Evolutionary conservation across 495 filamentous ascomycete genomes (phyloP).

Genomic region (Platismatia glauca): DNA sequence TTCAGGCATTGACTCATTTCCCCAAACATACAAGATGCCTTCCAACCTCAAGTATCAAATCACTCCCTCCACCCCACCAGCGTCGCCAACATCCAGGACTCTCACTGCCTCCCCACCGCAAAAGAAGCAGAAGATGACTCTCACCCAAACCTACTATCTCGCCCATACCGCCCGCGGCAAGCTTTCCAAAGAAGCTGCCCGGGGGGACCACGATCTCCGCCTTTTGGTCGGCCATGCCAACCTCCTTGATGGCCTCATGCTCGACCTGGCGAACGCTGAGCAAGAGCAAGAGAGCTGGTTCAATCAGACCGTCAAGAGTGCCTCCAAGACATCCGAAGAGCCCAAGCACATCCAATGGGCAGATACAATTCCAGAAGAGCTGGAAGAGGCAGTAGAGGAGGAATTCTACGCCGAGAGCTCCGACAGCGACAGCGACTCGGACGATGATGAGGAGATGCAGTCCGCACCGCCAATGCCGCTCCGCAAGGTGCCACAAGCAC

Average conservation of each 20-base stretch:
- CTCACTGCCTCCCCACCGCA: conserved; percentile 29
- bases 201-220: conserved; percentile 85
- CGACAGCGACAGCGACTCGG: conserved; percentile 47
- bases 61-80: conserved; percentile 10
- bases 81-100: conserved; percentile 12
- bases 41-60: conserved; percentile 22
- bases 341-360: conserved; percentile 81
- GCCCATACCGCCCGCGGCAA: conserved; percentile 92
- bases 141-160: conserved; percentile 96
- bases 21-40: conserved; percentile 21
- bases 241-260: conserved; percentile 91
- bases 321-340: conserved; percentile 42
- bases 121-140: conserved; percentile 78
- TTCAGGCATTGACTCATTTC: background rate
- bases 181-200: conserved; percentile 84
- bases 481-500: conserved; percentile 19
- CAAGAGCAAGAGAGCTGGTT: conserved; percentile 96
- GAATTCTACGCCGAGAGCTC: conserved; percentile 62
- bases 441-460: conserved; percentile 53
- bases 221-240: conserved; percentile 95
- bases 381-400: conserved; percentile 48
- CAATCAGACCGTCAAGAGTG: conserved; percentile 83
- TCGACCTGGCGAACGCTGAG: conserved; percentile 90
- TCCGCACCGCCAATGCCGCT: conserved; percentile 41
- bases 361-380: conserved; percentile 57